Evolutionary conservation across 2,329 filamentous ascomycete genomes (phyloP).

Genomic region (Fusarium abutilonis): DNA sequence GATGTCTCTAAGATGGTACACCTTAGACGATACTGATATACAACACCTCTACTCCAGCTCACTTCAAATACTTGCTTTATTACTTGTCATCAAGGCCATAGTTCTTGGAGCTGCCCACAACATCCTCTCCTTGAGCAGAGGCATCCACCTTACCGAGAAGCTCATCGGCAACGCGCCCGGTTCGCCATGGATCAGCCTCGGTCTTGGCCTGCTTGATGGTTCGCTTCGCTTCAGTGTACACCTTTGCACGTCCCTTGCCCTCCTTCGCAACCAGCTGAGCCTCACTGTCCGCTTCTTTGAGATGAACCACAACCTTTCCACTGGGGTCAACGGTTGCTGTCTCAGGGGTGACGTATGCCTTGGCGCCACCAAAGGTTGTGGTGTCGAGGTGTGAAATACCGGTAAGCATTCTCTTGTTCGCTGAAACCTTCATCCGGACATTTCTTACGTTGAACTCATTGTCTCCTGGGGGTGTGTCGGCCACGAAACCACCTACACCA

Average conservation of each 20-base stretch:
- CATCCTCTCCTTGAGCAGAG: slow-evolving; percentile 58
- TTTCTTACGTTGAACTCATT: slow-evolving; percentile 53
- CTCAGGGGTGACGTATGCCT: slow-evolving; percentile 61
- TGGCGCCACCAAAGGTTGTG: slow-evolving; percentile 61
- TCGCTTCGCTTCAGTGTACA: slow-evolving; percentile 47
- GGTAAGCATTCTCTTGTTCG: slow-evolving; percentile 44
- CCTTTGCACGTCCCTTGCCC: slow-evolving; percentile 49
- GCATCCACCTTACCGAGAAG: slow-evolving; percentile 37
- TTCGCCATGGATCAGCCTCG: slow-evolving; percentile 35
- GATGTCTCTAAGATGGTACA: slow-evolving; percentile 33
- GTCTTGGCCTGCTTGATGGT: slow-evolving; percentile 13
- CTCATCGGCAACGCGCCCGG: slow-evolving; percentile 44
- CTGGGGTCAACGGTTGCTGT: slow-evolving; percentile 59
- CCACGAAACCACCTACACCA: slow-evolving; percentile 66
- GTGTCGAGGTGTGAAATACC: slow-evolving; percentile 59
- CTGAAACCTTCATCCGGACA: slow-evolving; percentile 24
- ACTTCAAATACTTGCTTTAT: slow-evolving; percentile 27
- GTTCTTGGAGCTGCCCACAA: slow-evolving; percentile 50
- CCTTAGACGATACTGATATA: slow-evolving; percentile 42
- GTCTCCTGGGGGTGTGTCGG: slow-evolving; percentile 54
- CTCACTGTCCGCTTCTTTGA: slow-evolving; percentile 54
- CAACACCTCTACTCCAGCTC: slow-evolving; percentile 25
- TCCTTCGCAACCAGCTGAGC: slow-evolving; percentile 60
- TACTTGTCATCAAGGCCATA: slow-evolving; percentile 51
- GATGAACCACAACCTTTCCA: slow-evolving; percentile 59